Conservation (phyloP, 768 basidiomycete genomes). For the Sporobolomyces phaffii region DNA sequence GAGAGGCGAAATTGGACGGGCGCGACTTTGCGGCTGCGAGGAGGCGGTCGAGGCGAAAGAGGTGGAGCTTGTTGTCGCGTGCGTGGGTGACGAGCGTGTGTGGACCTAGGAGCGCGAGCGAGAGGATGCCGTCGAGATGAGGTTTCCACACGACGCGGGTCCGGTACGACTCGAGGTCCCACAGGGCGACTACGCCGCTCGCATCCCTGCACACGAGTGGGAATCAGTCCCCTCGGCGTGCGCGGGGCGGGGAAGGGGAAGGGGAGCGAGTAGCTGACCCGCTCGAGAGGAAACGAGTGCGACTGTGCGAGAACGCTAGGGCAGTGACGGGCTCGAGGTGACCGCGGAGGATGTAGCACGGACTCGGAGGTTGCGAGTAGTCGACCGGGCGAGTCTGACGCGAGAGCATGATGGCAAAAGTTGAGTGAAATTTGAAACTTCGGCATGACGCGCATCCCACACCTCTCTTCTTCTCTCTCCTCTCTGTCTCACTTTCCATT, state of each 20-base stretch:
- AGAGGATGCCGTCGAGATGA: constrained; percentile 66
- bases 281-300: background rate
- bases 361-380: background rate
- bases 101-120: background rate
- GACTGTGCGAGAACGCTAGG: background rate
- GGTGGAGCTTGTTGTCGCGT: constrained; percentile 51
- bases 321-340: background rate
- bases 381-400: background rate
- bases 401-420: background rate
- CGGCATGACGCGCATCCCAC: too few species aligned
- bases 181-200: constrained; percentile 68
- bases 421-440: too few species aligned
- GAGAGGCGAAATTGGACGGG: too few species aligned
- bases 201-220: constrained; percentile 51
- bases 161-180: constrained; percentile 70
- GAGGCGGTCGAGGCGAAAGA: too few species aligned
- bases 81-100: constrained; percentile 60
- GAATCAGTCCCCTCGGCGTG: background rate
- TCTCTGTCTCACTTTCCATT: background rate
- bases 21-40: too few species aligned
- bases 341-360: background rate
- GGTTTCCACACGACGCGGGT: constrained; percentile 68
- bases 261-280: too few species aligned
- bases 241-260: background rate
- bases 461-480: background rate